Base-by-base conservation (phyloP, 805 yeast species). In the Candida tammaniensis region DNA sequence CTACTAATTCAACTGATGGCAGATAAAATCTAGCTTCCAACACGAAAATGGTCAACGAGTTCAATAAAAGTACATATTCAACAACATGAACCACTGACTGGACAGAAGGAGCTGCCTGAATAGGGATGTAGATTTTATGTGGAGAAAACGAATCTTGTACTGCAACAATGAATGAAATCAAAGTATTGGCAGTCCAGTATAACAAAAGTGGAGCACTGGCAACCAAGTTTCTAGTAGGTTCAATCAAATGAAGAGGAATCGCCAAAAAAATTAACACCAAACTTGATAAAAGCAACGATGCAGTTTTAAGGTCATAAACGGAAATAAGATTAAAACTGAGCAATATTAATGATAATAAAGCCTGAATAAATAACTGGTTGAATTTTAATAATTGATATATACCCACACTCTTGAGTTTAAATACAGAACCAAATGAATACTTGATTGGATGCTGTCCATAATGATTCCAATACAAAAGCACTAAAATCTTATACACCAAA, bases 211-310 rank as follows among this genome's bases (percentile, higher is more conserved):
- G 54, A 2, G 66, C 70, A 18, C 54, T 49, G 10, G 70, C 69
- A 2, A 61, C 50, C 0, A 63, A 46, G 1, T 60, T 54, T 29
- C 64, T 57, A 28, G 67, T 57, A 7, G 64, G 57, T 42, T 77
- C 82, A 12, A 71, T 38, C 7, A 57, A 35, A 26, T 72, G 73
- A 9, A 76, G 47, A 0, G 78, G 78, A 1, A 65, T 28, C 2
- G 70, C 57, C 3, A 66, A 7, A 13, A 34, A 22, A 4, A 25
- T 17, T 3, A 39, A 34, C 10, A 41, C 28, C 11, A 31, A 13
- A 3, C 31, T 17, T n/a, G 28, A 24, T 10, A 39, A n/a, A 19
- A 43, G 8, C 13, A 44, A 23, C 11, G 40, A 31, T 6, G 29
- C 9, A 9, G 42, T 28, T 17, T 31, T 39, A 6, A 37, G 11